Evolutionary conservation across 2,329 filamentous ascomycete species (phyloP).

Genomic region (Cladosporium sphaerospermum): DNA sequence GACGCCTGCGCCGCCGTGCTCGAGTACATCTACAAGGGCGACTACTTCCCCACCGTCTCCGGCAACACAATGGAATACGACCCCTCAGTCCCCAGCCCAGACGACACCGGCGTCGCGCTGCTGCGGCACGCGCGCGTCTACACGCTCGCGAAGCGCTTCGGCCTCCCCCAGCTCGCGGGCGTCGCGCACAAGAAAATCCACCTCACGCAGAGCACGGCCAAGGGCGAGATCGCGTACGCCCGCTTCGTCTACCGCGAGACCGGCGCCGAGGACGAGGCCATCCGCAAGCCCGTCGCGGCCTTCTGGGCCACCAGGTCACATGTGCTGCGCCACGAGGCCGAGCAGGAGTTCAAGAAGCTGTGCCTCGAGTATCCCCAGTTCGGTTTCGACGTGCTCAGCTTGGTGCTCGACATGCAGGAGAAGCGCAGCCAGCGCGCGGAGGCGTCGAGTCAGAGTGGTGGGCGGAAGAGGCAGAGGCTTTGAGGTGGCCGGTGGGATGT

Average conservation of each 20-base stretch:
- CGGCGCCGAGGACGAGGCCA: slow-evolving; percentile 58
- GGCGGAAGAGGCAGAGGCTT: slow-evolving; percentile 33
- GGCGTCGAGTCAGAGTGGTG: slow-evolving; percentile 30
- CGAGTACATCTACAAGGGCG: slow-evolving; percentile 76
- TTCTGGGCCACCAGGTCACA: slow-evolving; percentile 83
- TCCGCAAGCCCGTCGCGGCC: slow-evolving; percentile 76
- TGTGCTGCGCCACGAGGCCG: slow-evolving; percentile 76
- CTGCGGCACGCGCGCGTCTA: slow-evolving; percentile 86
- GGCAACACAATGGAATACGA: slow-evolving; percentile 64
- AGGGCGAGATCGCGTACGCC: slow-evolving; percentile 86
- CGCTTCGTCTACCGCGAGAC: slow-evolving; percentile 84
- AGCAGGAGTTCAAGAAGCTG: slow-evolving; percentile 74
- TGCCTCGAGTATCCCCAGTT: slow-evolving; percentile 90
- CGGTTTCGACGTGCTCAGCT: slow-evolving; percentile 80
- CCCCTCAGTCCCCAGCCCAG: slow-evolving; percentile 57
- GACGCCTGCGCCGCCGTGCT: slow-evolving; percentile 73
- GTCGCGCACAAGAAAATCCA: slow-evolving; percentile 87
- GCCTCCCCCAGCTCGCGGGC: slow-evolving; percentile 58
- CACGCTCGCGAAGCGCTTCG: slow-evolving; percentile 76
- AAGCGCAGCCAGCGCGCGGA: slow-evolving; percentile 36
- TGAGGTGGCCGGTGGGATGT: slow-evolving; percentile 8
- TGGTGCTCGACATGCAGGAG: slow-evolving; percentile 49
- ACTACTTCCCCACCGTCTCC: slow-evolving; percentile 70
- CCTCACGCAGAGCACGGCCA: slow-evolving; percentile 78
- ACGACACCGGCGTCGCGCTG: slow-evolving; percentile 74